Base-by-base conservation (phyloP, 1,284 basidiomycete genomes). In the Boletellus sp. region DNA sequence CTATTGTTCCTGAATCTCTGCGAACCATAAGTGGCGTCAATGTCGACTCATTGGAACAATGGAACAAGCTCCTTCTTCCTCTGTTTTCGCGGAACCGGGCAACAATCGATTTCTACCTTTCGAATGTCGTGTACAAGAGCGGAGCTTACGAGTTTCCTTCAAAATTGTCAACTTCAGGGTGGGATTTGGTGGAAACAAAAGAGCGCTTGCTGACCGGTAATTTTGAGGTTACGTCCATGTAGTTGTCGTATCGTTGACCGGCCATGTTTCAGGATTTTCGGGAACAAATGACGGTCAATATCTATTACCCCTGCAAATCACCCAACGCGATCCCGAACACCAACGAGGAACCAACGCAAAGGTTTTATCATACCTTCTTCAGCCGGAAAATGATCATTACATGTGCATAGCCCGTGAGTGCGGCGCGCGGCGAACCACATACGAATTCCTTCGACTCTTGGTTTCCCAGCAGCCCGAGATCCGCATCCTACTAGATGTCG, bases 101-200 rank as follows among this genome's bases (percentile, higher is more conserved):
- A 0, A 68, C 70, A 1, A 58, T 81, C 47, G 67, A 82, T 39
- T 82, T 44, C 16, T 81, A 69, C 58, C 64, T 81, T 19, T 68
- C 72, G 0, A 61, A 24, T 11, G 39, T 55, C 2, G 53, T 55
- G 15, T 55, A 55, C 21, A 47, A 53, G 4, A 45, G 19, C 3
- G 53, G 47, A 43, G 77, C 74, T 0, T 76, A 76, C 47, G 71
- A 77, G 38, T 80, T 78, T 50, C 69, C 67, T 0, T 53, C 60
- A 28, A 80, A 78, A 57, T 59, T 81, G 4, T 59, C 70, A 1
- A 72, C 75, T 6, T 78, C 74, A 15, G 71, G 71, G 0, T 81
- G 79, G 78, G 79, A 81, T 63, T 61, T 81, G 30, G 76, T 74
- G 0, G 71, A 73, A 46, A 42, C 41, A 6, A 45, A 38, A 3